Evolutionary conservation across 306 rosid genomes (phyloP).

Genomic region (Lablab purpureus): DNA sequence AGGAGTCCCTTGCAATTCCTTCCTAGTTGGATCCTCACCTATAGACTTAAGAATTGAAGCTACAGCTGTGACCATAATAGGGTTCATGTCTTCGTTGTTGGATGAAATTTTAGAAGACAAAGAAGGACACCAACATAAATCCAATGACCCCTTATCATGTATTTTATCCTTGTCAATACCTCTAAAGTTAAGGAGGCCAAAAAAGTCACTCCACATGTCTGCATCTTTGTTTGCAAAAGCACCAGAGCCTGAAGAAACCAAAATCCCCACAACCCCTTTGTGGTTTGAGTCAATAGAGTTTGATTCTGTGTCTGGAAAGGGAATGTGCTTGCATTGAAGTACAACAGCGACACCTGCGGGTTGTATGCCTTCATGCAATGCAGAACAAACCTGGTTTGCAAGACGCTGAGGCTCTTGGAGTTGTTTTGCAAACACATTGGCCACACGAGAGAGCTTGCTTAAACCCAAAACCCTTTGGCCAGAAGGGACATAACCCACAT

Average conservation of each 20-base stretch:
- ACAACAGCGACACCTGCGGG: background rate
- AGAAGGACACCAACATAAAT: too few relatives aligned
- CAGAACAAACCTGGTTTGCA: conserved; percentile 8
- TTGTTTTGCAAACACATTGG: conserved; percentile 8
- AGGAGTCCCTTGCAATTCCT: too few relatives aligned
- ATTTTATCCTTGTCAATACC: too few relatives aligned
- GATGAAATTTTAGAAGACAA: too few relatives aligned
- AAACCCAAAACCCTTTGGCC: conserved; percentile 2
- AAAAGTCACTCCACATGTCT: background rate
- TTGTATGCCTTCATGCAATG: conserved; percentile 7
- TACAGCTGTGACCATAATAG: too few relatives aligned
- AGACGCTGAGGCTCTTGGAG: conserved; percentile 16
- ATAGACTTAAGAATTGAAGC: too few relatives aligned
- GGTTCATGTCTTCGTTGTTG: too few relatives aligned
- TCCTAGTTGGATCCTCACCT: too few relatives aligned
- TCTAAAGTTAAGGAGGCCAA: conserved; percentile 21
- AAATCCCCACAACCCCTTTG: background rate
- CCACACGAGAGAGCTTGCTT: conserved; percentile 20
- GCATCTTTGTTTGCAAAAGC: background rate
- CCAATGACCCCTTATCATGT: too few relatives aligned
- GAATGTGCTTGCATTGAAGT: background rate
- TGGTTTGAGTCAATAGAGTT: background rate
- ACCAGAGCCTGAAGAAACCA: conserved; percentile 21
- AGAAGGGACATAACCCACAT: background rate
- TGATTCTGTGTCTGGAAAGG: background rate